Evolutionary conservation across 2,329 filamentous ascomycete genomes (phyloP), one percentile per base, ranked within the genome.

Genomic region (Cadophora malorum): DNA sequence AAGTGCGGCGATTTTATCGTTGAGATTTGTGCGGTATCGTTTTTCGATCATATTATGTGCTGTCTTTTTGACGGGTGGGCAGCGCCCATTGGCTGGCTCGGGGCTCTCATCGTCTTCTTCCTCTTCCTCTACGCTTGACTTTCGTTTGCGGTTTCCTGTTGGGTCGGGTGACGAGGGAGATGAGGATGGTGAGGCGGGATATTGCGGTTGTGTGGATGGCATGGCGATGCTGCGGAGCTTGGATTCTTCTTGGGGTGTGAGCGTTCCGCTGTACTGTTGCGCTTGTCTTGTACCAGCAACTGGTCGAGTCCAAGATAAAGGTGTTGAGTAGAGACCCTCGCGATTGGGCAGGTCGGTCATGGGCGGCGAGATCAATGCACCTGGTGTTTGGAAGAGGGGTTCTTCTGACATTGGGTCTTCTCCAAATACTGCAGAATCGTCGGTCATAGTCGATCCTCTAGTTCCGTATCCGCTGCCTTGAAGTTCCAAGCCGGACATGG

Each of bases 31-130:
- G 72, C 92, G 89, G 79, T 94, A 95, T 66, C 92, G 84, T 81
- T 94, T 94, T 80, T 95, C 92, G 72, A 94, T 93, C 80, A 94
- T 91, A 80, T 94, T 94, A 80, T 95, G 92, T 9, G 91, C 90
- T 38, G 91, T 91, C 82, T 94, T 94, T 81, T 93, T 94, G 21
- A 84, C 80, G 0, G 84, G 84, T 53, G 80, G 82, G 72, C 77
- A 67, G 4, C 63, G 66, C 4, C 45, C 45, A 23, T 64, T 66
- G n/a, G 53, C 31, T 5, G 59, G 52, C 9, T 64, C 35, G 84
- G 73, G 84, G 53, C 86, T 82, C n/a, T 28, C 50, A 25, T 63
- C 62, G 3, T 90, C 86, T 58, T 88, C 86, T 31, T 87, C 73
- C 19, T 88, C 86, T 31, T 87, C 73, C 33, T 75, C 74, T 12